A percentile compares a stretch with the other conserved stretches of the same genome.
Evolutionary conservation across 2,329 filamentous ascomycete genomes (phyloP).

Genomic region (Calcarisporium arbuscula): DNA sequence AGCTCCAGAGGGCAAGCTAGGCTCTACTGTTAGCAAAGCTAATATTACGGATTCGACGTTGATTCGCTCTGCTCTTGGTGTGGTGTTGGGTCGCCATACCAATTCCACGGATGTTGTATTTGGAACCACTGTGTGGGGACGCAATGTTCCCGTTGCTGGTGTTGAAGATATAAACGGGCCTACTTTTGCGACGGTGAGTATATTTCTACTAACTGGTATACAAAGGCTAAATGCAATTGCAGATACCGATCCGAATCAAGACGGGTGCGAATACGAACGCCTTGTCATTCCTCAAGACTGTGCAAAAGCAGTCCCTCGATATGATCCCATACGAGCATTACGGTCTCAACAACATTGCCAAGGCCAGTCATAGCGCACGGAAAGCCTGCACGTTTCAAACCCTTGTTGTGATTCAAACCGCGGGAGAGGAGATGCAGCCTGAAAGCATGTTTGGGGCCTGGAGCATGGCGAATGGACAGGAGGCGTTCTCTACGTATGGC

Average conservation of each 20-base stretch:
- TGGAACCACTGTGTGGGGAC: constrained; percentile 10
- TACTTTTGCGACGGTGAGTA: constrained; percentile 16
- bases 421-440: too few relatives aligned
- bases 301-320: not conserved
- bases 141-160: constrained; percentile 13
- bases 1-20: not conserved
- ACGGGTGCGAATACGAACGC: not conserved
- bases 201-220: too few relatives aligned
- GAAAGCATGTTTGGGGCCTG: too few relatives aligned
- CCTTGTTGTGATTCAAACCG: constrained; percentile 1
- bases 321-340: constrained; percentile 15
- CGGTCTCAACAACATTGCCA: constrained; percentile 11
- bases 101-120: constrained; percentile 20
- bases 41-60: constrained; percentile 2
- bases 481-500: too few relatives aligned
- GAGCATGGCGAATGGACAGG: too few relatives aligned
- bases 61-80: constrained; percentile 11
- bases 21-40: not conserved
- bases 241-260: too few relatives aligned
- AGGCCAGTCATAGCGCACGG: constrained; percentile 9
- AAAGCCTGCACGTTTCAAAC: constrained; percentile 17
- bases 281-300: not conserved
- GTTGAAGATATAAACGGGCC: constrained; percentile 16
- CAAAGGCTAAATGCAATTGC: too few relatives aligned
- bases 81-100: constrained; percentile 29